Evolutionary conservation across 2,329 filamentous ascomycete genomes (phyloP).

Genomic region (Penicillium sp.): DNA sequence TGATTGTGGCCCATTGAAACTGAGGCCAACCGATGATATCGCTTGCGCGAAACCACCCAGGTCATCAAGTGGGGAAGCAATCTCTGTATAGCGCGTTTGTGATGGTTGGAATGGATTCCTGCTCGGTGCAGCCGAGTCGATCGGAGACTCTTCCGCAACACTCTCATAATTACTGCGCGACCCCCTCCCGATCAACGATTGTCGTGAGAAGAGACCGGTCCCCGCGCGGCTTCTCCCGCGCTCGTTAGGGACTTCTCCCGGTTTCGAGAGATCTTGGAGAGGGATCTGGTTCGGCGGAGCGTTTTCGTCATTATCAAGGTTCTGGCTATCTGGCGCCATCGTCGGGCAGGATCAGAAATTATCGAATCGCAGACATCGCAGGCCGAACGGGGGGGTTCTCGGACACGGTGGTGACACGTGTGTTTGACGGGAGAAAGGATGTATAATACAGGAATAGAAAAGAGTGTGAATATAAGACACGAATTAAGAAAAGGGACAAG

Average conservation of each 20-base stretch:
- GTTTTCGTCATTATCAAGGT: slow-evolving; percentile 30
- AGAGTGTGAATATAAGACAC: neutral
- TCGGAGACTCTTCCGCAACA: slow-evolving; percentile 53
- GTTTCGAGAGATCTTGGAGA: slow-evolving; percentile 61
- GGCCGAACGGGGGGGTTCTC: slow-evolving; percentile 16
- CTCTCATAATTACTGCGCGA: slow-evolving; percentile 53
- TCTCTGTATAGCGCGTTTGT: slow-evolving; percentile 25
- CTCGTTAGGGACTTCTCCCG: slow-evolving; percentile 34
- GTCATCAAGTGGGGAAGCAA: slow-evolving; percentile 38
- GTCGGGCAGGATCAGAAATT: slow-evolving; percentile 35
- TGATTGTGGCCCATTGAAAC: slow-evolving; percentile 34
- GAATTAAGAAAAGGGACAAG: neutral
- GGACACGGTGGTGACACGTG: slow-evolving; percentile 10
- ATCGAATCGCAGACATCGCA: slow-evolving; percentile 44
- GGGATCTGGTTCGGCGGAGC: slow-evolving; percentile 57
- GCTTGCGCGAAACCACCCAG: slow-evolving; percentile 44
- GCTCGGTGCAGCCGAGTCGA: slow-evolving; percentile 27
- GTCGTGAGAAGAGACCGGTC: slow-evolving; percentile 48
- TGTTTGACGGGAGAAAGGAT: neutral
- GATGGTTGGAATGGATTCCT: slow-evolving; percentile 24
- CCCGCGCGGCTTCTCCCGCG: slow-evolving; percentile 35
- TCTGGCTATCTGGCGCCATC: slow-evolving; percentile 44
- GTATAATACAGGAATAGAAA: neutral
- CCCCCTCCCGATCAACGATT: slow-evolving; percentile 41
- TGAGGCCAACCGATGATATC: slow-evolving; percentile 45